A percentile compares a stretch with the other conserved stretches of the same genome.
These are phyloP conservation scores for Alternaria sp. DNA, from an alignment of 2,329 filamentous ascomycete species.

Conservation along the genomic window DNA sequence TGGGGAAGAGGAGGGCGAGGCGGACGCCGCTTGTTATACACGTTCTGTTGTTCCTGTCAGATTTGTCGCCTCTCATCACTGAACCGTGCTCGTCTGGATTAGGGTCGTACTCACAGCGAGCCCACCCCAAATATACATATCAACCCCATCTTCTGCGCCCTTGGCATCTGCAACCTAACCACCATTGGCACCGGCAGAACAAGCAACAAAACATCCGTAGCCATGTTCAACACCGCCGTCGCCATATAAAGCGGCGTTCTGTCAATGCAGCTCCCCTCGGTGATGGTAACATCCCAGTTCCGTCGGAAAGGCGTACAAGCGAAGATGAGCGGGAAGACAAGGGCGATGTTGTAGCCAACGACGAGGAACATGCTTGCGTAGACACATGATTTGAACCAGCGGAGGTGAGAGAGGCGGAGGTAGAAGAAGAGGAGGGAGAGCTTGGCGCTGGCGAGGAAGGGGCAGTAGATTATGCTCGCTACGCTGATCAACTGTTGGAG, in stretches of 20 bases:
- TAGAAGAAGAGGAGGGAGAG: slow-evolving; percentile 30
- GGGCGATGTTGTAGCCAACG: slow-evolving; percentile 23
- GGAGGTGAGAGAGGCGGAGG: slow-evolving; percentile 14
- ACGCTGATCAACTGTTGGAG: slow-evolving; percentile 6
- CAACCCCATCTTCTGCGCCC: slow-evolving; percentile 21
- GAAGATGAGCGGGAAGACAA: slow-evolving; percentile 30
- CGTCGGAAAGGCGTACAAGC: slow-evolving; percentile 24
- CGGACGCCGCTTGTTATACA: slow-evolving; percentile 17
- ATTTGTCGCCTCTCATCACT: too few relatives aligned
- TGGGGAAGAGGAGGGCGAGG: slow-evolving; percentile 9
- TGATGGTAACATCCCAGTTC: slow-evolving; percentile 26
- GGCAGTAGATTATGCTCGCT: slow-evolving; percentile 19
- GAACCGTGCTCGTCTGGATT: too few relatives aligned
- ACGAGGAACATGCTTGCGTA: slow-evolving; percentile 28
- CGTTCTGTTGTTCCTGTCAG: background rate
- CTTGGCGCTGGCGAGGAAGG: slow-evolving; percentile 26
- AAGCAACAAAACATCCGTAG: slow-evolving; percentile 26
- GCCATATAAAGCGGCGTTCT: slow-evolving; percentile 27
- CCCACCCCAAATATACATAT: slow-evolving; percentile 27
- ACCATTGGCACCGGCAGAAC: slow-evolving; percentile 26
- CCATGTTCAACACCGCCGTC: slow-evolving; percentile 27
- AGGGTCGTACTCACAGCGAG: slow-evolving; percentile 21
- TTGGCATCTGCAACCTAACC: slow-evolving; percentile 23
- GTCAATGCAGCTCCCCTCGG: slow-evolving; percentile 23
- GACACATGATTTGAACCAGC: slow-evolving; percentile 19